phyloP scores from a whole-genome alignment of 208 protist genomes.

The Trypanosoma theileri region DNA sequence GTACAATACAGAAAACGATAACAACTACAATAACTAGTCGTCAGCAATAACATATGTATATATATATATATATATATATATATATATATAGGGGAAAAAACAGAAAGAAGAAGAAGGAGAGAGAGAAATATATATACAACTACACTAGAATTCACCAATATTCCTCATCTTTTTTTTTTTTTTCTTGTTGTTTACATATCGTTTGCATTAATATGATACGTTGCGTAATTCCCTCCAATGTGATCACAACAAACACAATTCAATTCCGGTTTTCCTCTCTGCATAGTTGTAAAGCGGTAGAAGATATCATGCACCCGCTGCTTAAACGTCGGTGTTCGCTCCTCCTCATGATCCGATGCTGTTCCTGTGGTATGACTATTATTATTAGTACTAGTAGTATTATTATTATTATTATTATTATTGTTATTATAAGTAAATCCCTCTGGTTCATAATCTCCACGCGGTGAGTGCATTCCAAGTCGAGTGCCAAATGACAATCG shows the following conservation, averaged over 20 bases:
- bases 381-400: not conserved
- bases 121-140: not conserved
- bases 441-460: slow-evolving; percentile 89
- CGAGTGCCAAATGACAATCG: slow-evolving; percentile 87
- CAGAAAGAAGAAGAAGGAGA: not conserved
- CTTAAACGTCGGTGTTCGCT: slow-evolving; percentile 21
- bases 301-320: slow-evolving; percentile 70
- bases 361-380: too few relatives aligned
- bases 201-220: slow-evolving; percentile 60
- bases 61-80: not conserved
- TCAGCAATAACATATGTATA: not conserved
- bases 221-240: slow-evolving; percentile 85
- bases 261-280: slow-evolving; percentile 71
- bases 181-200: slow-evolving; percentile 18
- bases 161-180: not conserved
- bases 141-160: not conserved
- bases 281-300: slow-evolving; percentile 80
- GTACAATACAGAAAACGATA: too few relatives aligned
- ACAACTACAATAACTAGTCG: not conserved
- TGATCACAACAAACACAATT: slow-evolving; percentile 92
- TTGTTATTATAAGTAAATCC: slow-evolving; percentile 27
- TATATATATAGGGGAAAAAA: not conserved
- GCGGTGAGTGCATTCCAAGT: slow-evolving; percentile 90
- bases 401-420: not conserved
- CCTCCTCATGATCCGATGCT: slow-evolving; percentile 3